These are phyloP conservation scores for Talaromyces sp. DNA, from an alignment of 2,329 filamentous ascomycete species.

Conservation along the genomic window DNA sequence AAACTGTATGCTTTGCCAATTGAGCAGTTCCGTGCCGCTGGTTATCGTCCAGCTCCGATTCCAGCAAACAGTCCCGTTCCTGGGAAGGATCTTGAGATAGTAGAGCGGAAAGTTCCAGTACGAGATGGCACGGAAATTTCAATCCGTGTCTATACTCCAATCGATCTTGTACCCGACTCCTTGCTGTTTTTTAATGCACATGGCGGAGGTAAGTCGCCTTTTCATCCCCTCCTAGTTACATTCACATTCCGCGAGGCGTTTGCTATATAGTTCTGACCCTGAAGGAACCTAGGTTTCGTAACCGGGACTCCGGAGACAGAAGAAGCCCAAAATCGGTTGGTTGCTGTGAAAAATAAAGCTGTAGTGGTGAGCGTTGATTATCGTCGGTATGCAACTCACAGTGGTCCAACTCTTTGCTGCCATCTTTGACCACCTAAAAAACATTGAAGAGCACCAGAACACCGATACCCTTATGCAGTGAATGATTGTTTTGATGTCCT, in stretches of 20 bases:
- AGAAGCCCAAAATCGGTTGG: neutral
- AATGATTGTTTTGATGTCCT: neutral
- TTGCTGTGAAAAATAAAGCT: neutral
- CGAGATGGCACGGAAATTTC: neutral
- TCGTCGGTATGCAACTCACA: neutral
- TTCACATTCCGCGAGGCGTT: too few species aligned
- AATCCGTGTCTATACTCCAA: neutral
- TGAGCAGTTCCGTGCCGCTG: neutral
- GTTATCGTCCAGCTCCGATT: neutral
- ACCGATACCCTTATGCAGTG: neutral
- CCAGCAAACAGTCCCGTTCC: neutral
- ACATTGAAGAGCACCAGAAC: neutral
- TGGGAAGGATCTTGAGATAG: neutral
- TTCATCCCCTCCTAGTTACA: too few species aligned
- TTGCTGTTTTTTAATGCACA: neutral
- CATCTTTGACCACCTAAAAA: too few species aligned
- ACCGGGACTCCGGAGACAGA: neutral
- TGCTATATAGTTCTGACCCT: neutral
- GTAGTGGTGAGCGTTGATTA: neutral
- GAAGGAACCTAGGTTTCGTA: neutral
- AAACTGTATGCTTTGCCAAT: neutral
- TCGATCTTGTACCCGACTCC: neutral
- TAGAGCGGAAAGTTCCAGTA: neutral
- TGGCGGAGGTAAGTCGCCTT: too few species aligned
- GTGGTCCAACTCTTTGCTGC: too few species aligned